Conservation (phyloP, 2,329 filamentous ascomycete genomes). For the Diaporthe humulicola region DNA sequence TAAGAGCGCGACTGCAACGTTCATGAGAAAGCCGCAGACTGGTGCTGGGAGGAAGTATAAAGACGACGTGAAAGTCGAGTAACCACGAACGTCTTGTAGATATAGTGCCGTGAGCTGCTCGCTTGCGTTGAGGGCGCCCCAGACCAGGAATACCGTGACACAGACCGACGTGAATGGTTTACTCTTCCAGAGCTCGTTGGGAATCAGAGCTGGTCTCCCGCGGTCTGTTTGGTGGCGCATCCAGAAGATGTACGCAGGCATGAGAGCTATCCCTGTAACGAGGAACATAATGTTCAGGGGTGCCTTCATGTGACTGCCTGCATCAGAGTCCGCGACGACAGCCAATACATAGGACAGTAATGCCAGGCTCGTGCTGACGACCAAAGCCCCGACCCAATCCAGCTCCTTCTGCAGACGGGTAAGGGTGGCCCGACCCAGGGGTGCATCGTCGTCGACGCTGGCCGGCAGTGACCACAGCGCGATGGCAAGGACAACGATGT, state of each 20-base stretch:
- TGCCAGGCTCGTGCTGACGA: conserved; percentile 59
- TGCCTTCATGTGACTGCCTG: conserved; percentile 53
- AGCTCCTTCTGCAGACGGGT: conserved; percentile 52
- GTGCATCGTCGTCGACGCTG: conserved; percentile 44
- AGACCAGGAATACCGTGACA: conserved; percentile 60
- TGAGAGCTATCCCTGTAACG: conserved; percentile 54
- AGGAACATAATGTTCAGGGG: conserved; percentile 60
- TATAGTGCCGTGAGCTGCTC: conserved; percentile 58
- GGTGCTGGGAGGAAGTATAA: conserved; percentile 60
- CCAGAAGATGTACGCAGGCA: conserved; percentile 68
- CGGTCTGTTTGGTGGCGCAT: conserved; percentile 61
- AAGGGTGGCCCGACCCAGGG: conserved; percentile 27
- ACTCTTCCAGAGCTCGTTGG: conserved; percentile 71
- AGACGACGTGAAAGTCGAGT: conserved; percentile 59
- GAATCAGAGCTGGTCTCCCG: conserved; percentile 67
- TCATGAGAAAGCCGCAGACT: conserved; percentile 32
- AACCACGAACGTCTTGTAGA: conserved; percentile 61
- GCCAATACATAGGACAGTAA: conserved; percentile 66
- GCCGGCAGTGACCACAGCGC: conserved; percentile 53
- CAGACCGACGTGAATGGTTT: conserved; percentile 67
- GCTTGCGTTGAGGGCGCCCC: conserved; percentile 60
- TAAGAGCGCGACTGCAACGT: conserved; percentile 51
- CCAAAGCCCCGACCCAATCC: conserved; percentile 65
- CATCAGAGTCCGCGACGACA: conserved; percentile 53
- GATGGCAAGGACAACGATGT: background rate